phyloP scores from a whole-genome alignment of 2,329 filamentous ascomycete species.

The Hypoxylon sp. region DNA sequence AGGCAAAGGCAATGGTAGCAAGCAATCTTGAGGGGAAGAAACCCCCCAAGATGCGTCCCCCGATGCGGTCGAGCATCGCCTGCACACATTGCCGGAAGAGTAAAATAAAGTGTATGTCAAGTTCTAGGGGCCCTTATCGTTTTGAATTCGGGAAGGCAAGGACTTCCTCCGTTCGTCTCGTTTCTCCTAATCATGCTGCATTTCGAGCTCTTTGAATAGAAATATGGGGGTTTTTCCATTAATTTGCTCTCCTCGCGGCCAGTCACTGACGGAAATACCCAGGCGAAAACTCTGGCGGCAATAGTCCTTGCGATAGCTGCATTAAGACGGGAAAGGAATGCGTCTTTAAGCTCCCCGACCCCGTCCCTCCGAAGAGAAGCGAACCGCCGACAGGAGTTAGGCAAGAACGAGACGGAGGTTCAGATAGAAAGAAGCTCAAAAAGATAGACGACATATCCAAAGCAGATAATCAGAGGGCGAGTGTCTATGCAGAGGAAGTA shows the following conservation, averaged over 20 bases:
- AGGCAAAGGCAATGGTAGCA: slow-evolving; percentile 54
- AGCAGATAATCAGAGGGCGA: slow-evolving; percentile 55
- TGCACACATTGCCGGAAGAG: slow-evolving; percentile 81
- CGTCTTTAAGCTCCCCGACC: slow-evolving; percentile 70
- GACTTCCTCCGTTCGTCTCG: background rate
- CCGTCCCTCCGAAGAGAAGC: slow-evolving; percentile 59
- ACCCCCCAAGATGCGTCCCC: slow-evolving; percentile 60
- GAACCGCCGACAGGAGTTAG: slow-evolving; percentile 56
- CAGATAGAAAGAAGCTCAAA: slow-evolving; percentile 65
- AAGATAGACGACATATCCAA: slow-evolving; percentile 60
- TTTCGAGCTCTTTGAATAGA: background rate
- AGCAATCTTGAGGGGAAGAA: slow-evolving; percentile 57
- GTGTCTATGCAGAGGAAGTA: slow-evolving; percentile 66
- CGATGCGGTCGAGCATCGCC: slow-evolving; percentile 83
- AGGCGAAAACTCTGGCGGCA: slow-evolving; percentile 77
- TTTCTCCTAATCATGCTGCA: background rate
- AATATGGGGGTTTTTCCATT: background rate
- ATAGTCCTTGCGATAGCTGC: slow-evolving; percentile 80
- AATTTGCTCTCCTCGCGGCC: background rate
- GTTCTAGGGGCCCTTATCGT: background rate
- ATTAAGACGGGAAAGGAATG: slow-evolving; percentile 79
- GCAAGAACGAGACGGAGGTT: slow-evolving; percentile 58
- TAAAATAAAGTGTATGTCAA: slow-evolving; percentile 79
- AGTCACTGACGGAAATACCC: slow-evolving; percentile 20
- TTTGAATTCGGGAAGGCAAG: background rate